Base-by-base conservation (phyloP, 2,329 filamentous ascomycete genomes). In the Aspergillus transmontanensis region DNA sequence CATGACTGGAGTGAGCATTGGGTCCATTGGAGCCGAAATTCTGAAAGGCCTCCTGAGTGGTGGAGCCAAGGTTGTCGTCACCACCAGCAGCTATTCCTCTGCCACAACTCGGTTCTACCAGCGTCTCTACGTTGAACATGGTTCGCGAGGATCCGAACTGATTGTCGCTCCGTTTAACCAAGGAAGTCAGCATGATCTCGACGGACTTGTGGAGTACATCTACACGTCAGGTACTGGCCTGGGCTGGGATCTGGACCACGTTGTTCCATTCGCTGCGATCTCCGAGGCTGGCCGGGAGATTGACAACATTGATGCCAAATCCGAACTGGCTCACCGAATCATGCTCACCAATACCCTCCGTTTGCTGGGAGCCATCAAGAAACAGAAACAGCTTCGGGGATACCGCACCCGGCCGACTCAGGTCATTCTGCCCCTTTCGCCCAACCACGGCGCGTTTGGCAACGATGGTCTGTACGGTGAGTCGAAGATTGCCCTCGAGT, bases 21-120 rank as follows among this genome's bases (percentile, higher is more conserved):
- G 95, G 50, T 99, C 95, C 57, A 99, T 99, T 70, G 95, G 95
- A 77, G 95, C 95, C 41, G 95, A 98, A 73, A 94, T 99, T 59
- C 86, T 99, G 19, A 94, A 97, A 80, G 95, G 95, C 63, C 85
- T 99, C 66, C 93, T 99, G 79, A 96, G 93, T 74, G 95, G 96
- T 81, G 95, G 95, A 76, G 95, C 95, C 69, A 96, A 95, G 84
- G 96, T 99, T 45, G 84, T 98, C 58, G 96, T 99, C 63, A 99
- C 95, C 19, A 99, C 95, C 21, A 97, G 92, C 75, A 90, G 95
- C 71, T 99, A 95, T 85, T 98, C 95, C 19, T 92, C 93, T 50
- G 91, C 97, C 79, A 95, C 98, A 62, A 99, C 95, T 6, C 94
- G 99, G 82, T 99, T 98, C 83, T 99, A 99, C 82, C 95, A 99